Evolutionary conservation across 192 early-diverging fungal species (phyloP).

Genomic region (Geosiphon pyriformis): DNA sequence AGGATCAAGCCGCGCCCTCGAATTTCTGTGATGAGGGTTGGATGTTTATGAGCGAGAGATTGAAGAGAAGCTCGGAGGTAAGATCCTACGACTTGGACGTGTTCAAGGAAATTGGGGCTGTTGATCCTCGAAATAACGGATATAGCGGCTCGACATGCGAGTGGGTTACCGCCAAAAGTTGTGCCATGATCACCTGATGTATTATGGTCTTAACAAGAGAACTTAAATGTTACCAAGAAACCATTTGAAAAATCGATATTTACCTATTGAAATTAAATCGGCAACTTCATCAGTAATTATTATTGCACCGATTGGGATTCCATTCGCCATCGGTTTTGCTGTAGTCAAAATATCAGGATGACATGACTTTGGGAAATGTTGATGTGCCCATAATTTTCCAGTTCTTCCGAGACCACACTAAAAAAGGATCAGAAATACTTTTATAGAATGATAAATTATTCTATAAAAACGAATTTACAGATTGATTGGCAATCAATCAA

Average conservation of each 20-base stretch:
- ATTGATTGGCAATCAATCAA: too few relatives aligned
- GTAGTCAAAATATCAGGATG: slow-evolving; percentile 89
- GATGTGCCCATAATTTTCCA: slow-evolving; percentile 85
- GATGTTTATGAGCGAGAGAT: slow-evolving; percentile 35
- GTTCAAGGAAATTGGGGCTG: slow-evolving; percentile 63
- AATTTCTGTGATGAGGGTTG: slow-evolving; percentile 63
- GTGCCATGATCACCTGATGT: slow-evolving; percentile 89
- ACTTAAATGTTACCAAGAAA: background rate
- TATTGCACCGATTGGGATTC: slow-evolving; percentile 93
- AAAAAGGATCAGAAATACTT: too few relatives aligned
- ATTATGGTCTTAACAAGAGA: background rate
- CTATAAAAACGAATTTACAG: too few relatives aligned
- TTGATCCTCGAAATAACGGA: slow-evolving; percentile 67
- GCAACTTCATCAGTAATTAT: slow-evolving; percentile 74
- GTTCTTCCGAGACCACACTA: slow-evolving; percentile 88
- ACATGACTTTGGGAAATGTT: slow-evolving; percentile 57
- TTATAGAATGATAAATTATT: too few relatives aligned
- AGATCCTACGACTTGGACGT: slow-evolving; percentile 61
- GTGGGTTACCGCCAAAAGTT: slow-evolving; percentile 93
- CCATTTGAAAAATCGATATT: background rate
- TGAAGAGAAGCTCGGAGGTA: slow-evolving; percentile 52
- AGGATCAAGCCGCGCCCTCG: slow-evolving; percentile 85
- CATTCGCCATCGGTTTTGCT: slow-evolving; percentile 97
- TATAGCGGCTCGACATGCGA: slow-evolving; percentile 82
- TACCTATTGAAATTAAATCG: slow-evolving; percentile 68